phyloP scores from a whole-genome alignment of 257 asterid species.

The Penstemon davidsonii region DNA sequence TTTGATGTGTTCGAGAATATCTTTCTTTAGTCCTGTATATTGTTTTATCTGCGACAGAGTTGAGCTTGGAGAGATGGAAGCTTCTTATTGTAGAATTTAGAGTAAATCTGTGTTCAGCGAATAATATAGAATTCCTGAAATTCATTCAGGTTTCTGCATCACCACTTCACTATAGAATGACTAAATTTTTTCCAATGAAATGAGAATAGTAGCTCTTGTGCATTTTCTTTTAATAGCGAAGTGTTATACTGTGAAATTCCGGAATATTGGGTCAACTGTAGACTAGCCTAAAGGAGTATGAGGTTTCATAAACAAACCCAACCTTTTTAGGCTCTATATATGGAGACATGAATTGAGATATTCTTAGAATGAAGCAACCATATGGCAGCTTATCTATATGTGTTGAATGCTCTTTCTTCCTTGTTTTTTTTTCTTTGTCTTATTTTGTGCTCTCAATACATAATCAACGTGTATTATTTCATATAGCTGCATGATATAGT shows the following conservation, averaged over 20 bases:
- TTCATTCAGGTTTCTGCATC: slow-evolving; percentile 13
- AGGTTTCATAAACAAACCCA: not conserved
- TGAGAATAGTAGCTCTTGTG: not conserved
- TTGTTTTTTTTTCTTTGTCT: not conserved
- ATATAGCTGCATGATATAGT: slow-evolving; percentile 11
- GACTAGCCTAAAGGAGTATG: not conserved
- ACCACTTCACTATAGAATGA: not conserved
- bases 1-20: not conserved
- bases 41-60: not conserved
- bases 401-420: not conserved
- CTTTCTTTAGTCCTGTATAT: not conserved
- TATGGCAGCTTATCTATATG: not conserved
- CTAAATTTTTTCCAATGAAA: not conserved
- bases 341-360: not conserved
- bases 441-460: slow-evolving; percentile 2
- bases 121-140: slow-evolving; percentile 13
- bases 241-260: not conserved
- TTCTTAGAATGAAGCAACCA: not conserved
- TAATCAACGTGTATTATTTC: slow-evolving; percentile 17
- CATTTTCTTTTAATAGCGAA: not conserved
- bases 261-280: slow-evolving; percentile 11
- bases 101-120: not conserved
- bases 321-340: not conserved
- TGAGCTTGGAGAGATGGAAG: slow-evolving; percentile 6
- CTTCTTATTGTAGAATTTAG: not conserved